phyloP scores from a whole-genome alignment of 768 basidiomycete species.

The Phaffia australis region DNA sequence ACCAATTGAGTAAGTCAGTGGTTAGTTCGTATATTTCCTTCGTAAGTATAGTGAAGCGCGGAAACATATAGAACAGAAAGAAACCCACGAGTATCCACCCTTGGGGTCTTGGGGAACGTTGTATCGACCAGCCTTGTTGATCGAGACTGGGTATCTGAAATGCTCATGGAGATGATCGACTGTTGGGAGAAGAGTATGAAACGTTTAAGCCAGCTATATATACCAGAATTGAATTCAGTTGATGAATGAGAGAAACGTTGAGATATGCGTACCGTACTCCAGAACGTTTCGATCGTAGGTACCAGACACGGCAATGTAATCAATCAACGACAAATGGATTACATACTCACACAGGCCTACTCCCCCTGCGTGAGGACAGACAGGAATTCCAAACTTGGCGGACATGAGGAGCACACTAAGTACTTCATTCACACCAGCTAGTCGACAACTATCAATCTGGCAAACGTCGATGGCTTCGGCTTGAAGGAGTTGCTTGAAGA shows the following conservation, averaged over 20 bases:
- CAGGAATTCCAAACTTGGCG: conserved; percentile 76
- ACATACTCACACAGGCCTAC: conserved; percentile 78
- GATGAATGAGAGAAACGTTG: not conserved
- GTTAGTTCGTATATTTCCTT: conserved; percentile 14
- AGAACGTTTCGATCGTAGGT: conserved; percentile 89
- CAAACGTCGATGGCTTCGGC: conserved; percentile 82
- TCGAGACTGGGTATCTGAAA: conserved; percentile 76
- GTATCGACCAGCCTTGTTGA: conserved; percentile 74
- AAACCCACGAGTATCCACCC: conserved; percentile 59
- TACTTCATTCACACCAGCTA: conserved; percentile 91
- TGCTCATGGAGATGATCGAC: conserved; percentile 73
- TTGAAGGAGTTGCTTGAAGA: conserved; percentile 90
- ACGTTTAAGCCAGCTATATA: conserved; percentile 32
- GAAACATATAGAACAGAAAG: conserved; percentile 31
- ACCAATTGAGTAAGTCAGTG: no score
- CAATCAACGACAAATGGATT: conserved; percentile 63
- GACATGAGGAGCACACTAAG: conserved; percentile 80
- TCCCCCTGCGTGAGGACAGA: conserved; percentile 90
- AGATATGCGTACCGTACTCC: conserved; percentile 39
- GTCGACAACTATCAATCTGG: conserved; percentile 87
- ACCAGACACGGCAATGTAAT: conserved; percentile 84
- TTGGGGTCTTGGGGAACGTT: conserved; percentile 65
- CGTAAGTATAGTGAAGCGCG: not conserved
- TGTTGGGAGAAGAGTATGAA: conserved; percentile 11
- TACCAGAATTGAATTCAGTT: not conserved